Percentiles rank a stretch among this genome's conserved stretches.
These are phyloP conservation scores for Chlamydomonas reinhardtii DNA, from an alignment of 163 green algal species.

Conservation along the genomic window DNA sequence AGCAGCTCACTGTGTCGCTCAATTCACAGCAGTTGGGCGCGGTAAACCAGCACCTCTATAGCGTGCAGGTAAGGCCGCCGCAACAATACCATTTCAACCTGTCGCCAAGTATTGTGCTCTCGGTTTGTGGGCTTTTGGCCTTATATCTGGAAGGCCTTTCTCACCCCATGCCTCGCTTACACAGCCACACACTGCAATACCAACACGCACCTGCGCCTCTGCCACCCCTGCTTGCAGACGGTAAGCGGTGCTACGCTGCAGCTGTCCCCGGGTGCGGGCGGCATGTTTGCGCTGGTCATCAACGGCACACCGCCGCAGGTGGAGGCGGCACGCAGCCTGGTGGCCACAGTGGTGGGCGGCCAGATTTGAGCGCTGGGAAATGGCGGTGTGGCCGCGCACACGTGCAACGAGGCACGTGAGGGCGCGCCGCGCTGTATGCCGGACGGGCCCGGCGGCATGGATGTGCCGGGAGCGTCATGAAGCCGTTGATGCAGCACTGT, in stretches of 20 bases:
- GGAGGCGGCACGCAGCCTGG: conserved; percentile 48
- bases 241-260: conserved; percentile 50
- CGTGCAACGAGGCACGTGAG: too few relatives aligned
- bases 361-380: too few relatives aligned
- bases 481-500: too few relatives aligned
- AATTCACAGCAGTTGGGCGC: conserved; percentile 42
- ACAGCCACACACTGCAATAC: neutral
- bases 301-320: conserved; percentile 53
- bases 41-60: conserved; percentile 62
- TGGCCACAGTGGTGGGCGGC: conserved; percentile 7
- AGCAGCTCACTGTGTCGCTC: conserved; percentile 44
- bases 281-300: conserved; percentile 58
- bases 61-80: conserved; percentile 46
- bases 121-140: too few relatives aligned
- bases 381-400: too few relatives aligned
- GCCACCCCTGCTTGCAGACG: neutral
- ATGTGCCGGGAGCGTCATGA: too few relatives aligned
- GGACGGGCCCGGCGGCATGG: too few relatives aligned
- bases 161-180: neutral
- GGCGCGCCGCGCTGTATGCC: too few relatives aligned
- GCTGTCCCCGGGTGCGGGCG: conserved; percentile 39
- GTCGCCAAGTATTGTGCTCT: neutral
- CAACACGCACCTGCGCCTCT: neutral
- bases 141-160: too few relatives aligned
- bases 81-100: too few relatives aligned